Base-by-base conservation (phyloP, 2,329 filamentous ascomycete species). In the Sarocladium kiliense region DNA sequence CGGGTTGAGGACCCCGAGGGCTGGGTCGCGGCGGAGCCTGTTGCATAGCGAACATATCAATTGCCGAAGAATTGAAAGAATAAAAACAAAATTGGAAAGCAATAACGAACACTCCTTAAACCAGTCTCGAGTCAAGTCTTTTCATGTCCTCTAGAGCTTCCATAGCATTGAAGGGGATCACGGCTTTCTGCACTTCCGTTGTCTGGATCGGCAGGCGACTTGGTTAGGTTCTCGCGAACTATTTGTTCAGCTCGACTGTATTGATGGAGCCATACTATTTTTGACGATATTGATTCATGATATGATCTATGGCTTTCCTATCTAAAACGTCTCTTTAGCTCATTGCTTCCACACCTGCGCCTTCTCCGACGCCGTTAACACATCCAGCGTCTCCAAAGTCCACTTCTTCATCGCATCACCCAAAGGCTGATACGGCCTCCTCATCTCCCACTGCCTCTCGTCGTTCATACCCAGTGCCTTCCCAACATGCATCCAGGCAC, bases 401-500 rank as follows among this genome's bases (percentile, higher is more conserved):
- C 76, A 78, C 25, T 66, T 66, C 63, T 72, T 72, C 27, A 66
- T 62, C 10, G 68, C 68, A 14, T 71, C 67, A 2, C 64, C 64
- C 4, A 71, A 61, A 16, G 70, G 66, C 34, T 68, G 58, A 58
- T 77, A 78, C 1, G 75, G 76, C 55, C 68, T 70, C 12, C 75
- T 64, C 59, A 76, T 76, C 34, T 67, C 63, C 60, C 75, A 78
- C 2, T 66, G 58, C 0, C 58, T 65, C 60, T 70, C 65, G 14
- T 68, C 60, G 1, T 45, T n/a, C 41, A 77, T n/a, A 0, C 74
- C 75, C 3, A 75, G 59, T 1, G 62, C 59, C 10, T 62, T 65
- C 0, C 75, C 76, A 0, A 75, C 58, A 58, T 72, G 77, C 57
- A 71, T 64, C 61, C 71, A 74, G 0, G 73, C 70, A 5, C 71